phyloP scores from a whole-genome alignment of 2,329 filamentous ascomycete species.

The Diaporthe aspalathi region DNA sequence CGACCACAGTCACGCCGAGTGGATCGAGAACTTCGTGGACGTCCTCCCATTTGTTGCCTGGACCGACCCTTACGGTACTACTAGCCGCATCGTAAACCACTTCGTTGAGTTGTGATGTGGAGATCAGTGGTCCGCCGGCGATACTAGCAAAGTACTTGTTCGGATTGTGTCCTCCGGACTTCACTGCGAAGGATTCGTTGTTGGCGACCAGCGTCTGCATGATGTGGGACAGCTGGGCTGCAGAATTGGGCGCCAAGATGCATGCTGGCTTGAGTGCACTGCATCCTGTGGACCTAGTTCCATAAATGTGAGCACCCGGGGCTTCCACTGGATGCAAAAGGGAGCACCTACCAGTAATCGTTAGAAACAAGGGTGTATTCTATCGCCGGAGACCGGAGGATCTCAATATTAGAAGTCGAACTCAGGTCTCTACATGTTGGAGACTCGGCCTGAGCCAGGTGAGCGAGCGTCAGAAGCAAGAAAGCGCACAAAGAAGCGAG shows the following conservation, averaged over 20 bases:
- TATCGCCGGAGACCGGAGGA: background rate
- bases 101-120: slow-evolving; percentile 57
- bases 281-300: slow-evolving; percentile 27
- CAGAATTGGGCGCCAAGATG: slow-evolving; percentile 4
- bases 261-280: slow-evolving; percentile 30
- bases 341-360: background rate
- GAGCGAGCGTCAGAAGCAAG: background rate
- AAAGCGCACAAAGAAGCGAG: slow-evolving; percentile 12
- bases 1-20: slow-evolving; percentile 56
- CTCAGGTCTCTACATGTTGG: background rate
- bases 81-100: slow-evolving; percentile 52
- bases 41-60: slow-evolving; percentile 57
- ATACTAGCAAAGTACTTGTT: slow-evolving; percentile 65
- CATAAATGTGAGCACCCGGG: background rate
- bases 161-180: slow-evolving; percentile 68
- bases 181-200: slow-evolving; percentile 60
- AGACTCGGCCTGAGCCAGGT: background rate
- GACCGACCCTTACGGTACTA: slow-evolving; percentile 56
- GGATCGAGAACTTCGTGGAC: slow-evolving; percentile 54
- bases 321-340: background rate
- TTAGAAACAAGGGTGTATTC: background rate
- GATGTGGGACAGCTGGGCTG: slow-evolving; percentile 22
- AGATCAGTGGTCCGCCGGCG: slow-evolving; percentile 60
- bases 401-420: background rate
- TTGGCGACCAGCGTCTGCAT: slow-evolving; percentile 13